Percentiles rank a stretch among this genome's conserved stretches.
Evolutionary conservation across 140 eudicot species (phyloP).

Genomic region (Eryngium alpinum): DNA sequence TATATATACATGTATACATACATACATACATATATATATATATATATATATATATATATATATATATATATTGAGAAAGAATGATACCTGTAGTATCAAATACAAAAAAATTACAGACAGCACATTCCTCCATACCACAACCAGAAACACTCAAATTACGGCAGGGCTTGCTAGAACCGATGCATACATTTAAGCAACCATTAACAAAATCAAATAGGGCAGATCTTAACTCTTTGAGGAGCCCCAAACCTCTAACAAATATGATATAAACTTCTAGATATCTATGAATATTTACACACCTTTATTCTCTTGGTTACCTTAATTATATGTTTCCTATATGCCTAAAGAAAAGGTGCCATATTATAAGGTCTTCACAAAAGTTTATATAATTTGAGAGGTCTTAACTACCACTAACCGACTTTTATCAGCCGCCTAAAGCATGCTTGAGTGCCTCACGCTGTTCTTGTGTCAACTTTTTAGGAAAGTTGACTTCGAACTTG

Average conservation of each 20-base stretch:
- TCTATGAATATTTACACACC: not conserved
- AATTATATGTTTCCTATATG: too few relatives aligned
- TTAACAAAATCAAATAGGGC: not conserved
- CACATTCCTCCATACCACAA: not conserved
- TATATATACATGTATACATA: too few relatives aligned
- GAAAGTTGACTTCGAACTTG: constrained; percentile 56
- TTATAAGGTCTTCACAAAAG: not conserved
- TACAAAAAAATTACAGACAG: not conserved
- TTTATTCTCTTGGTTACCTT: not conserved
- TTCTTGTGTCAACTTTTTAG: constrained; percentile 32
- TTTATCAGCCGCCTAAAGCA: constrained; percentile 35
- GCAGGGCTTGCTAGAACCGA: not conserved
- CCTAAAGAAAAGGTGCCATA: too few relatives aligned
- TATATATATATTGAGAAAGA: too few relatives aligned
- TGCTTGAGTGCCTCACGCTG: constrained; percentile 43
- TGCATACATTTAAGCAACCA: not conserved
- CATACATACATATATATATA: too few relatives aligned
- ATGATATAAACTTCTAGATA: not conserved
- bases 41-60: too few relatives aligned
- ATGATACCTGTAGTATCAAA: not conserved
- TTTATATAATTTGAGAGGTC: not conserved
- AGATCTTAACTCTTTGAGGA: not conserved
- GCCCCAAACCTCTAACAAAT: not conserved
- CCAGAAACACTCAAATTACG: not conserved
- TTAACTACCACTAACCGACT: not conserved